Base-by-base conservation (phyloP, 305 asterid genomes). In the Solanum hybrid region DNA sequence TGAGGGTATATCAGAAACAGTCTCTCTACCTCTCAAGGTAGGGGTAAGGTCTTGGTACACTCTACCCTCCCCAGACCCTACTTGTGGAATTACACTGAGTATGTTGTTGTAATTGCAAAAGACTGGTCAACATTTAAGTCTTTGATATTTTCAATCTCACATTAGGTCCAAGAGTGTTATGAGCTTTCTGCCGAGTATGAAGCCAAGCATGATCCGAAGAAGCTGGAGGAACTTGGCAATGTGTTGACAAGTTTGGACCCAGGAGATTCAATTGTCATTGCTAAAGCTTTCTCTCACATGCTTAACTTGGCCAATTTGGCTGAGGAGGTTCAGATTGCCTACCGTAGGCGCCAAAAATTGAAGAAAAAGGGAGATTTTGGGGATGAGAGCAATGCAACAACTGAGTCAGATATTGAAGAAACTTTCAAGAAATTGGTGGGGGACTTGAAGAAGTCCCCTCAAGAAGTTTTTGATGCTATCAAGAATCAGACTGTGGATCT, bases 181-280 rank as follows among this genome's bases (percentile, higher is more conserved):
- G 95, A 93, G 91, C 95, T 93, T 32, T 93, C 95, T n/a, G 95
- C 95, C 1, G 93, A 92, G 92, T 93, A 93, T 83, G 95, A 93
- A 92, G 93, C 94, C 76, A 90, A 90, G 72, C 90, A 91, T 87
- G 93, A 93, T 76, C 90, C 93, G 10, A 73, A 92, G 31, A 93
- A 93, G 38, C 79, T 93, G 87, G 94, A 93, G 75, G 94, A 92
- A 93, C 94, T 93, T 89, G 95, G 95, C 39, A 92, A 34, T 73
- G 89, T 93, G 86, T 90, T 93, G 38, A 93, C 95, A 27, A 92
- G 93, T 86, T 90, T 93, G 90, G 95, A 93, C 83, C 92, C 95
- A 24, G 95, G 93, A 89, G 93, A 93, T 88, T 93, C 95, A 51
- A 93, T 93, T 86, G 95, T 93, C 22, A 89, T 93, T 90, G 92